Percentiles rank a stretch among this genome's conserved stretches.
These are phyloP conservation scores for Trichophyton rubrum DNA, from an alignment of 2,329 filamentous ascomycete genomes.

Conservation along the genomic window DNA sequence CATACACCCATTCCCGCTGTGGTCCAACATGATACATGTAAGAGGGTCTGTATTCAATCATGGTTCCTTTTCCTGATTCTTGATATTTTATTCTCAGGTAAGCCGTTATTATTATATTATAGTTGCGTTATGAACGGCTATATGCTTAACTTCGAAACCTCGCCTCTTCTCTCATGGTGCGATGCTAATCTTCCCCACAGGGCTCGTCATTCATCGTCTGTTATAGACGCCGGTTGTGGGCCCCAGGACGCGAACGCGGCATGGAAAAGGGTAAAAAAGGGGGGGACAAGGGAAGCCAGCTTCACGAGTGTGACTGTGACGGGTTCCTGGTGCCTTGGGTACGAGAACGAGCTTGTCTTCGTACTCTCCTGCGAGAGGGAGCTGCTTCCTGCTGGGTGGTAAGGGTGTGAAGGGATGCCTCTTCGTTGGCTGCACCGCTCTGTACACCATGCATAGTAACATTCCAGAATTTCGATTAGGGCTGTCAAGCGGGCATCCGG, in stretches of 20 bases:
- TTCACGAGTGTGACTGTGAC: not conserved
- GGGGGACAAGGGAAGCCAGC: not conserved
- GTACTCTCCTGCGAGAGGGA: not conserved
- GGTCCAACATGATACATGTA: not conserved
- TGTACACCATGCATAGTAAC: not conserved
- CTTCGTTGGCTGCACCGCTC: not conserved
- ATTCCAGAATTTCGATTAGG: constrained; percentile 4
- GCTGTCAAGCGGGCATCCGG: not conserved
- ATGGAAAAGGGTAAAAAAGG: not conserved
- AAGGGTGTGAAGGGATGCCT: not conserved
- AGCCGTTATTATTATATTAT: not conserved
- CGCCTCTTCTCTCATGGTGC: not conserved
- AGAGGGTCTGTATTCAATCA: not conserved
- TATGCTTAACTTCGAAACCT: not conserved
- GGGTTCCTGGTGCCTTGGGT: not conserved
- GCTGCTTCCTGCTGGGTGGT: not conserved
- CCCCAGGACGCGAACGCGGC: not conserved
- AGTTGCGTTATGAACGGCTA: not conserved
- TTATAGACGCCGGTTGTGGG: constrained; percentile 1
- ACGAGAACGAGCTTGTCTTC: not conserved
- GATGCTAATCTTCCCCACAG: not conserved
- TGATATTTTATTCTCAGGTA: not conserved
- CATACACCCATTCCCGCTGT: constrained; percentile 1
- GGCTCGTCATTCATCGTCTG: not conserved
- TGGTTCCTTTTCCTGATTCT: not conserved